Conservation (phyloP, 805 yeast species). For the Metschnikowia hibisci region DNA sequence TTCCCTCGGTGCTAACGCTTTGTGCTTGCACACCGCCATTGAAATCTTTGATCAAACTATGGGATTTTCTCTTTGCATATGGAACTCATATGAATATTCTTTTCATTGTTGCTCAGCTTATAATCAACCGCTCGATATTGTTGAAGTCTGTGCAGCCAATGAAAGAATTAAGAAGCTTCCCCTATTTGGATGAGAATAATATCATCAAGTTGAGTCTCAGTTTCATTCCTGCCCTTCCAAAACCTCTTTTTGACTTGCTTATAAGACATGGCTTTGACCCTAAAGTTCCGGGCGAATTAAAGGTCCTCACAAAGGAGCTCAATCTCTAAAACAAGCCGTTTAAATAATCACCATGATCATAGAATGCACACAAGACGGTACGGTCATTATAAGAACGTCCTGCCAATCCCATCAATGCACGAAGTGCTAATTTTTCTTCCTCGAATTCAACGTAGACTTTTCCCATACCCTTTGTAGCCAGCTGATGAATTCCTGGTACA, state of each 20-base stretch:
- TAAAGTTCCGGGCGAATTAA: conserved; percentile 34
- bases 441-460: conserved; percentile 66
- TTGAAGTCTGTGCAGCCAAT: conserved; percentile 65
- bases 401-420: conserved; percentile 56
- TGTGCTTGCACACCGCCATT: conserved; percentile 89
- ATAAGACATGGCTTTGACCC: conserved; percentile 61
- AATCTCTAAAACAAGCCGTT: conserved; percentile 27
- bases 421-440: conserved; percentile 44
- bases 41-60: conserved; percentile 64
- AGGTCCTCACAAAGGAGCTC: conserved; percentile 12
- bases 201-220: conserved; percentile 76
- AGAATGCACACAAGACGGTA: conserved; percentile 60
- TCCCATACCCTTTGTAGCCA: conserved; percentile 58
- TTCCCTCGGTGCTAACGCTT: conserved; percentile 76
- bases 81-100: conserved; percentile 86
- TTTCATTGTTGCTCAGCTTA: conserved; percentile 78
- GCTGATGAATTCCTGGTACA: conserved; percentile 38
- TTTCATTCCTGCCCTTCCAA: conserved; percentile 72
- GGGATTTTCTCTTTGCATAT: conserved; percentile 91
- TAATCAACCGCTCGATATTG: conserved; percentile 62
- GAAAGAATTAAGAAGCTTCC: conserved; percentile 68
- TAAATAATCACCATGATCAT: conserved; percentile 57
- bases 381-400: conserved; percentile 70
- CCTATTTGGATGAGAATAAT: conserved; percentile 65
- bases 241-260: conserved; percentile 56